Evolutionary conservation across 257 asterid genomes (phyloP), one percentile per base, ranked within the genome.

Genomic region (Solanum sejunctum): DNA sequence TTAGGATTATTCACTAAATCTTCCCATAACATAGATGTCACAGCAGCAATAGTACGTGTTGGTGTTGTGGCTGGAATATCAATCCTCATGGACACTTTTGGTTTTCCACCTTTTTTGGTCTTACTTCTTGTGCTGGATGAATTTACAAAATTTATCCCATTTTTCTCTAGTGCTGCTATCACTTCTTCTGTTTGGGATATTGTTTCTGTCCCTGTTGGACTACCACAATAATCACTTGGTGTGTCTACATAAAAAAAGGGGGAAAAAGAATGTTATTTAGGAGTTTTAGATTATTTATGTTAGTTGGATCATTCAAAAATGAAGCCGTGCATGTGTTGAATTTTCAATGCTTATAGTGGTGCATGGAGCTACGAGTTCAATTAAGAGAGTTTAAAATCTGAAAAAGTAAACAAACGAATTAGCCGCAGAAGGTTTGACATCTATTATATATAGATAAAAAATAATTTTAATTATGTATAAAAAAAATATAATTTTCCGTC

Each of bases 21-120:
- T 86, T 95, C 99, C 95, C 97, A 94, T 16, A 95, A 89, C 94
- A 92, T 93, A 2, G 98, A 91, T 26, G 98, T 94, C 0, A 94
- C 91, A 7, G 98, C 91, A 45, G 96, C 90, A 36, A 95, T 92
- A 16, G 97, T 91, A 52, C 92, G 87, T 6, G 98, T 90, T 39
- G 99, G 99, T 15, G 95, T 95, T 7, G 97, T 95, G 1, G 96
- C 94, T 70, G 99, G 99, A 83, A 97, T 94, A 21, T 97, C 97
- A 41, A 94, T 92, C 86, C 93, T 91, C 91, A 91, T 82, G 3
- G 92, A 93, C 89, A 86, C 84, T 85, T 93, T 95, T 7, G 95
- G 92, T 83, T 91, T 93, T 66, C 96, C 93, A 0, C 87, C 87
- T 83, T 89, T 91, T 11, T 67, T 73, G 1, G 90, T 86, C 83